Evolutionary conservation across 345 rosid genomes (phyloP).

Genomic region (Eucalyptus regnans): DNA sequence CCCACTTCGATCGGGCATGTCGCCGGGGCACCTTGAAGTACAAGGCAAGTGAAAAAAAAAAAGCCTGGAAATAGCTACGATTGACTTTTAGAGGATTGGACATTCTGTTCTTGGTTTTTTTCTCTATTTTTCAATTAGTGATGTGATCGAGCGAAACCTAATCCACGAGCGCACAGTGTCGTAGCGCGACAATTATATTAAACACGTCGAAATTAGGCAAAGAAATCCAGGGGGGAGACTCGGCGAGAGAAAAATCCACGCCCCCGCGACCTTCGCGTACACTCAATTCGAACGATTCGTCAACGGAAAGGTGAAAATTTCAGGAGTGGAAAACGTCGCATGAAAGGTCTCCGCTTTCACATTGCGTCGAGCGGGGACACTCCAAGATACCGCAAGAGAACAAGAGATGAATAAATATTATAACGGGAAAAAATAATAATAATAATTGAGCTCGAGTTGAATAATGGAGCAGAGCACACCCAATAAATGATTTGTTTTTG

Average conservation of each 20-base stretch:
- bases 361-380: neutral
- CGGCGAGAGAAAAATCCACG: neutral
- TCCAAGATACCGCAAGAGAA: neutral
- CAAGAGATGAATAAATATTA: neutral
- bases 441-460: neutral
- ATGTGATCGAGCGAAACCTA: neutral
- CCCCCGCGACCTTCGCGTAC: neutral
- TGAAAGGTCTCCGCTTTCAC: neutral
- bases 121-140: neutral
- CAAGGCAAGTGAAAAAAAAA: neutral
- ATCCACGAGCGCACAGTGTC: neutral
- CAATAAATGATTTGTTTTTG: neutral
- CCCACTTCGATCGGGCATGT: neutral
- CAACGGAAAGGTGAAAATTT: neutral
- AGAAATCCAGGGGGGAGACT: neutral
- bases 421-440: neutral
- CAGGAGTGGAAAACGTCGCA: neutral
- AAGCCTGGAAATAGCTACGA: neutral
- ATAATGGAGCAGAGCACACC: neutral
- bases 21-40: neutral
- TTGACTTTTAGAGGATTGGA: neutral
- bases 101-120: neutral
- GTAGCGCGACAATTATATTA: neutral
- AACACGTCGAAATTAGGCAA: neutral
- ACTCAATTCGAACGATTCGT: neutral